These are phyloP conservation scores for Periconia macrospinosa DNA, from an alignment of 2,329 filamentous ascomycete species.

Conservation along the genomic window DNA sequence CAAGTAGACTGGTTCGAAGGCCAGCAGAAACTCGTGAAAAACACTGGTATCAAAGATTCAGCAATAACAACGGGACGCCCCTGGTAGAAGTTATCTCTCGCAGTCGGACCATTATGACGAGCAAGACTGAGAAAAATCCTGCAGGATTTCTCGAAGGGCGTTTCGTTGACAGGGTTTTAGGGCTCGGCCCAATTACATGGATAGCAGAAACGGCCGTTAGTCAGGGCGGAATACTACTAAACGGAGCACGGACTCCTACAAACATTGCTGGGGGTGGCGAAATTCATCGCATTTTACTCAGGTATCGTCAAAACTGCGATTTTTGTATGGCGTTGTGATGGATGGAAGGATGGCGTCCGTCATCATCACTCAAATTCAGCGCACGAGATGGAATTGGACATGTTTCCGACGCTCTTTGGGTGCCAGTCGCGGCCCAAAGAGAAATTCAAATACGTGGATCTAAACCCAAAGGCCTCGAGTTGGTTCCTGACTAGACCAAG, in stretches of 20 bases:
- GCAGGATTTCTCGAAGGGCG: background rate
- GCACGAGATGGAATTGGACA: background rate
- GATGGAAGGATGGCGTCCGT: background rate
- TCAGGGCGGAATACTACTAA: too few relatives aligned
- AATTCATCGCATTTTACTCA: too few relatives aligned
- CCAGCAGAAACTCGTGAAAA: background rate
- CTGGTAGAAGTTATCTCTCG: background rate
- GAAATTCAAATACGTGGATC: too few relatives aligned
- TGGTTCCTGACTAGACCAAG: background rate
- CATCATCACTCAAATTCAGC: background rate
- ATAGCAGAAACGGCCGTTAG: background rate
- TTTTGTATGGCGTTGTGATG: background rate
- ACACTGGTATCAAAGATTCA: background rate
- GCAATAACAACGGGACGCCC: background rate
- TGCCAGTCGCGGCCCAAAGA: too few relatives aligned
- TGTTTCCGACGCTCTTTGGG: background rate
- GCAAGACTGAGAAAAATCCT: background rate
- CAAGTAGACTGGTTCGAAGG: too few relatives aligned
- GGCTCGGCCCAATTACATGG: background rate
- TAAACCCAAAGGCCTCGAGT: background rate
- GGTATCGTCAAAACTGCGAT: background rate
- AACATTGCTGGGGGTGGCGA: too few relatives aligned
- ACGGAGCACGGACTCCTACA: too few relatives aligned
- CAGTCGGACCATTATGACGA: background rate
- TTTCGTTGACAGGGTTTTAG: background rate